A percentile compares a stretch with the other conserved stretches of the same genome.
Evolutionary conservation across 2,329 filamentous ascomycete genomes (phyloP).

Genomic region (Paecilomyces sp.): DNA sequence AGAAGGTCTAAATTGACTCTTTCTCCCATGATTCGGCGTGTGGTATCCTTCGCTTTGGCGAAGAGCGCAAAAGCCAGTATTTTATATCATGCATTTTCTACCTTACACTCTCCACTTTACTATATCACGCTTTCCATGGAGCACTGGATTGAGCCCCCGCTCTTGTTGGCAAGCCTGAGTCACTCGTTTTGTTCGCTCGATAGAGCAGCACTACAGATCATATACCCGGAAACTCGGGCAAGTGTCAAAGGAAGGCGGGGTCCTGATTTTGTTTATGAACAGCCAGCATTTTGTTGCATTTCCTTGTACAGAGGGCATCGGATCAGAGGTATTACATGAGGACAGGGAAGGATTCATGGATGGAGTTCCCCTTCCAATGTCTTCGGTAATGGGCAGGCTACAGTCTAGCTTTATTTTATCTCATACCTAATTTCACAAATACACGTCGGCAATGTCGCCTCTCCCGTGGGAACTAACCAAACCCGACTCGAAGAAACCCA

Average conservation of each 20-base stretch:
- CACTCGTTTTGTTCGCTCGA: not conserved
- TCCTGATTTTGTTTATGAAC: not conserved
- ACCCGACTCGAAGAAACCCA: not conserved
- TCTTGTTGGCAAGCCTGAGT: not conserved
- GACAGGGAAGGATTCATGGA: not conserved
- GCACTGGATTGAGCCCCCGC: not conserved
- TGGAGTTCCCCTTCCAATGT: not conserved
- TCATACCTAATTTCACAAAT: not conserved
- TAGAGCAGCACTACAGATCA: not conserved
- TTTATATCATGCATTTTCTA: not conserved
- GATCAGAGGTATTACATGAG: not conserved
- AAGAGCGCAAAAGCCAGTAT: not conserved
- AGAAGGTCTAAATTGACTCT: conserved; percentile 17
- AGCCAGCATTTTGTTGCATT: not conserved
- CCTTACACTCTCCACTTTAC: not conserved
- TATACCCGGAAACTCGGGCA: not conserved
- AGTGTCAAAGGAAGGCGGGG: not conserved
- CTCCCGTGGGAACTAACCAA: not conserved
- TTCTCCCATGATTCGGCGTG: not conserved
- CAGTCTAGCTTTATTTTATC: not conserved
- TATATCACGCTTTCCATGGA: not conserved
- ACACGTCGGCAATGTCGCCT: not conserved
- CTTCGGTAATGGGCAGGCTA: not conserved
- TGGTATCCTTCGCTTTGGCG: not conserved
- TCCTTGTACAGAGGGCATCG: not conserved